Base-by-base conservation (phyloP, 2,329 filamentous ascomycete species). In the Fusarium cicatricum region DNA sequence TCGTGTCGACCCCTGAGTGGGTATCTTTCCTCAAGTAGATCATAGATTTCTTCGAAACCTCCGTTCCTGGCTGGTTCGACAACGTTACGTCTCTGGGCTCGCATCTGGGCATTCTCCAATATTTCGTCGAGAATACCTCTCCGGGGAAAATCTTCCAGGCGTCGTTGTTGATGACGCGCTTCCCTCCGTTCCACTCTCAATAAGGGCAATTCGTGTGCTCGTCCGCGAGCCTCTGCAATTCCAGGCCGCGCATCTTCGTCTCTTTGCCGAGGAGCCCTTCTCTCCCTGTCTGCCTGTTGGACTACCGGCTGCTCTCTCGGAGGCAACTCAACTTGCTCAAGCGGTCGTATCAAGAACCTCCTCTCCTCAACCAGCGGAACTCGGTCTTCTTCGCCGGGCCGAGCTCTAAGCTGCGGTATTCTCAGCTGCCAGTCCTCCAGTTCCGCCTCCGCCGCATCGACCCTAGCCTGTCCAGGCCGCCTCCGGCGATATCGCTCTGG, bases 331-430 rank as follows among this genome's bases (percentile, higher is more conserved):
- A 12, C 32, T 11, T 40, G 11, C 14, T 11, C n/a, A 11, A 46
- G 33, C 3, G 36, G 12, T 4, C 4, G 6, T 17, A 62, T 49
- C 15, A 52, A 37, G 6, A 40, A 36, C 5, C 16, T n/a, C 11
- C 16, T 32, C 11, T 4, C 4, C 31, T 10, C 40, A 0, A 16
- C 15, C n/a, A 6, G 36, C 2, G 55, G 56, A 0, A 16, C 16
- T 2, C 50, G 51, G 1, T 49, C 9, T 14, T 62, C 40, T 34
- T 60, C 55, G 1, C 55, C 65, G 1, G n/a, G 37, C 0, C 17
- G 5, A 3, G 65, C 55, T 6, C 60, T 45, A 11, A 67, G 29
- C 28, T 65, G 65, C 11, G 62, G 62, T 2, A 68, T 65, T 1
- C 14, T 45, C 0, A 52, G 3, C 21, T 9, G 3, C 17, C 31